A percentile compares a stretch with the other conserved stretches of the same genome.
These are phyloP conservation scores for Oxyria digyna DNA, from an alignment of 148 eudicot genomes.

Conservation along the genomic window DNA sequence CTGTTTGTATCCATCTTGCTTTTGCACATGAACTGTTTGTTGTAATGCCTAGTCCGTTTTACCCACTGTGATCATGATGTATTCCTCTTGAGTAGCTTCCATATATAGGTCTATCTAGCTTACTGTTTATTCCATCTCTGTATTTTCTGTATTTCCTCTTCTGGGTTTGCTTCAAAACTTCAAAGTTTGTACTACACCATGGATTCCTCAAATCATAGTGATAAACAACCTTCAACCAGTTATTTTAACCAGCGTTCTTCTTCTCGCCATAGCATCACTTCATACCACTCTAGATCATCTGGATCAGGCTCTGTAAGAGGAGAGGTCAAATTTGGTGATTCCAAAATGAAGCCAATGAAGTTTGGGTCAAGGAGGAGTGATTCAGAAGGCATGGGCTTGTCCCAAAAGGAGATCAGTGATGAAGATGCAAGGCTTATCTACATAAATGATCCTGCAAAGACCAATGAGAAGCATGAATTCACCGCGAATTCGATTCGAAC, in stretches of 20 bases:
- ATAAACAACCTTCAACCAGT: neutral
- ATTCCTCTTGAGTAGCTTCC: neutral
- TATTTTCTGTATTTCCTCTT: neutral
- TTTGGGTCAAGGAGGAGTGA: slow-evolving; percentile 68
- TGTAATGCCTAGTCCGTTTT: neutral
- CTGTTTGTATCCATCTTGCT: neutral
- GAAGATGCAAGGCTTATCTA: slow-evolving; percentile 70
- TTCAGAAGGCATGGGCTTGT: slow-evolving; percentile 50
- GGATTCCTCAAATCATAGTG: slow-evolving; percentile 1
- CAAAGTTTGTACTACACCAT: neutral
- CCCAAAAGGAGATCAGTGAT: slow-evolving; percentile 77
- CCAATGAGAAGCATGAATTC: slow-evolving; percentile 65
- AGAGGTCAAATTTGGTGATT: slow-evolving; percentile 47
- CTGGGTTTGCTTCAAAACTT: neutral
- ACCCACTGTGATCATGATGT: neutral
- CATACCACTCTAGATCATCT: slow-evolving; percentile 34
- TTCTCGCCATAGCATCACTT: slow-evolving; percentile 36
- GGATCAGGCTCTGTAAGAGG: slow-evolving; percentile 28
- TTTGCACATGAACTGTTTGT: slow-evolving; percentile 4
- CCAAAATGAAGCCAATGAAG: slow-evolving; percentile 38
- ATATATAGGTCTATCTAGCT: neutral
- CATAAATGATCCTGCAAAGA: slow-evolving; percentile 59
- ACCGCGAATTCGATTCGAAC: slow-evolving; percentile 73
- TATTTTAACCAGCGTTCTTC: slow-evolving; percentile 15
- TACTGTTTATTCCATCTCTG: neutral